Conservation (phyloP, 2,329 filamentous ascomycete genomes). For the Xylaria sp. region DNA sequence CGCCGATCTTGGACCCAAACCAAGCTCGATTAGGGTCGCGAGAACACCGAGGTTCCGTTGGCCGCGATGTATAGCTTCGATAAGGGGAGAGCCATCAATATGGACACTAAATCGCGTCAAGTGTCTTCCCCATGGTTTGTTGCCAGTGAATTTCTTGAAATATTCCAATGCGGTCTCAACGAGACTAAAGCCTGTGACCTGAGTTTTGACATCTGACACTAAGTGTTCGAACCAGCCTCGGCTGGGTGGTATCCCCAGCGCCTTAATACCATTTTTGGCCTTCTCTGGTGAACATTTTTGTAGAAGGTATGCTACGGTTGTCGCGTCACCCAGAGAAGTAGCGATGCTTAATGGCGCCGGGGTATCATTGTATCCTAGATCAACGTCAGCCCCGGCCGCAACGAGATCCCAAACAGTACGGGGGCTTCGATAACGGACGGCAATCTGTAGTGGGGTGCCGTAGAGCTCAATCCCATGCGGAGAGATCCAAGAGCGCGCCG, state of each 20-base stretch:
- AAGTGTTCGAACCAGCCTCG: not conserved
- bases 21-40: not conserved
- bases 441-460: conserved; percentile 1
- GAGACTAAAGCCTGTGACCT: not conserved
- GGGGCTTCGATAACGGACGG: not conserved
- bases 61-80: not conserved
- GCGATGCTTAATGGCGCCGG: not conserved
- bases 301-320: not conserved
- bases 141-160: not conserved
- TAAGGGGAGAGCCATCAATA: not conserved
- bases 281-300: not conserved
- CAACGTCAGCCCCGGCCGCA: not conserved
- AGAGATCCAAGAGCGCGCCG: not conserved
- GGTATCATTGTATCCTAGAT: not conserved
- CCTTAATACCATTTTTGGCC: not conserved
- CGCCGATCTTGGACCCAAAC: not conserved
- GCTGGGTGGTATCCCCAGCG: not conserved
- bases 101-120: not conserved
- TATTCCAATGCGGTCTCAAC: conserved; percentile 1
- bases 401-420: not conserved
- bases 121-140: not conserved
- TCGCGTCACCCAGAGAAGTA: not conserved
- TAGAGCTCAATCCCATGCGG: conserved; percentile 2
- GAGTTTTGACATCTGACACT: not conserved
- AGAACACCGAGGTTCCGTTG: not conserved